These are phyloP conservation scores for Phytophthora pisi DNA, from an alignment of 352 stramenopile species.

Conservation along the genomic window DNA sequence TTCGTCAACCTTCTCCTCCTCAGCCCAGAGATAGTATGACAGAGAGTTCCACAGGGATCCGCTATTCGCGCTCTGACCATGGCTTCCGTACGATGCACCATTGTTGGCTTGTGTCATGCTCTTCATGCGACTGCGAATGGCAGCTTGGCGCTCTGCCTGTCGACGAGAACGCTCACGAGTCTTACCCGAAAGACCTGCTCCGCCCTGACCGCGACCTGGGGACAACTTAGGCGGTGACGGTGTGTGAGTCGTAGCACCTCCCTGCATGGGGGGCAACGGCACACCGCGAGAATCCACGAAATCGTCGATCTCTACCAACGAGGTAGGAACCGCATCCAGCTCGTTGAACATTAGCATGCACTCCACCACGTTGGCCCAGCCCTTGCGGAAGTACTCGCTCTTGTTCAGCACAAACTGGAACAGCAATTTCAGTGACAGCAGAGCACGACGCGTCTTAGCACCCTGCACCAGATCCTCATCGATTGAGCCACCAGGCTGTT, in stretches of 20 bases:
- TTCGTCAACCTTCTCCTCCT: constrained; percentile 82
- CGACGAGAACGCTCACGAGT: constrained; percentile 77
- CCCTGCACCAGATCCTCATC: constrained; percentile 67
- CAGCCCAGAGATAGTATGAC: constrained; percentile 84
- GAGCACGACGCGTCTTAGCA: constrained; percentile 75
- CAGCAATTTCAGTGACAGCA: constrained; percentile 79
- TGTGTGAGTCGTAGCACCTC: constrained; percentile 24
- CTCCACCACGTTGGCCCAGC: constrained; percentile 83
- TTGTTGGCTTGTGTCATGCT: constrained; percentile 68
- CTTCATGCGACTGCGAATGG: constrained; percentile 84
- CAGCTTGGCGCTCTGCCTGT: constrained; percentile 80
- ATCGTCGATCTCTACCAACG: constrained; percentile 89
- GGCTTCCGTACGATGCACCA: constrained; percentile 49
- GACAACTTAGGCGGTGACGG: constrained; percentile 44
- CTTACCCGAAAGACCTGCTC: constrained; percentile 76
- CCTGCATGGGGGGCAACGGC: constrained; percentile 77
- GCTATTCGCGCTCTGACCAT: constrained; percentile 40
- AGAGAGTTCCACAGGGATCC: constrained; percentile 84
- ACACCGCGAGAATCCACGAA: constrained; percentile 87
- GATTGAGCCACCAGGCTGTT: constrained; percentile 24
- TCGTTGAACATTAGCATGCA: constrained; percentile 91
- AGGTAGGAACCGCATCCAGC: constrained; percentile 82
- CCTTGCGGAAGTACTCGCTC: constrained; percentile 78
- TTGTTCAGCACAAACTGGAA: constrained; percentile 89
- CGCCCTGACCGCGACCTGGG: constrained; percentile 36